Base-by-base conservation (phyloP, 768 basidiomycete species). In the Brasilioporus rufonigricans region DNA sequence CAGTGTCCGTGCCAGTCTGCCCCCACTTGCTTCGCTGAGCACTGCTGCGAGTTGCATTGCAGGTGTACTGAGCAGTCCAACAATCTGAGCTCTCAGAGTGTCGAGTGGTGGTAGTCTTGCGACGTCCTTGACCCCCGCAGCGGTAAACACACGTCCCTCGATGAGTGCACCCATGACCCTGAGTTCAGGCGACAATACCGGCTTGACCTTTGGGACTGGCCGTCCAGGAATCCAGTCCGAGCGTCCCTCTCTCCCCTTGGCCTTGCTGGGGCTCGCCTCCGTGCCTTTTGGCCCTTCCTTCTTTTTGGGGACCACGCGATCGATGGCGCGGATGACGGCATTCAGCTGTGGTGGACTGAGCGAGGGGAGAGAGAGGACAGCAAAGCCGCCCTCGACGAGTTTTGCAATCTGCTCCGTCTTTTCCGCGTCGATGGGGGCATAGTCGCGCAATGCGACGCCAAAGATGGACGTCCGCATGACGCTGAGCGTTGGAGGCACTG, bases 11-110 rank as follows among this genome's bases (percentile, higher is more conserved):
- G 85, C 82, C 66, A 90, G 66, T 56, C 75, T 79, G 32, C 84
- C 88, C 40, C 89, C 89, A 45, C 80, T 78, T 38, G 87, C 86
- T 66, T 86, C 81, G 53, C 78, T 80, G 54, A 92, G 68, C 40
- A 90, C 79, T 44, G 82, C 85, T 4, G 88, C 82, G 44, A 95
- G 76, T 70, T 91, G 87, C 57, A 81, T 76, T 12, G 82, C 85
- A 41, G 91, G 91, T 14, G 84, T 77, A 53, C 86, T 86, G 56
- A 98, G 68, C 71, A 97, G 58, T 9, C 93, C 94, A 14, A 95
- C 87, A 52, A 98, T 79, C 71, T 96, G 93, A 18, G 86, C 86
- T 49, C 88, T 74, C 56, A 97, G 70, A 3, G 83, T 85, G 36
- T 89, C 87, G 64, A 96, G 71, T 41, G 87, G 82, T 21, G 93